phyloP scores from a whole-genome alignment of 805 yeast species.

The Suhomyces vadensis region DNA sequence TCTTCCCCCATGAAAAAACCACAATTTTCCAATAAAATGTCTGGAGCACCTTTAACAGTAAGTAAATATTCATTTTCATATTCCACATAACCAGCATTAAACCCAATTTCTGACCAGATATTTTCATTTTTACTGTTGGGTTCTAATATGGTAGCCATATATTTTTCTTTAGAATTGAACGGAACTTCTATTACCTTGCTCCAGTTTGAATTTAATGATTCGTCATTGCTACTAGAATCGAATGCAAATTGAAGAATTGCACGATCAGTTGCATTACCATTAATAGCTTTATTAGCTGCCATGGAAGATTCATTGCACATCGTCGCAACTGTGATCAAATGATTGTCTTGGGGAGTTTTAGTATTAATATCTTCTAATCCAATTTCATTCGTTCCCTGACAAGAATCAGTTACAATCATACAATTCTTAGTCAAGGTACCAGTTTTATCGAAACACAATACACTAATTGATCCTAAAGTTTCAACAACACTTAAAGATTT shows the following conservation, averaged over 20 bases:
- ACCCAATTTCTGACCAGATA: constrained; percentile 14
- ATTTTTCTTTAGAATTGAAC: constrained; percentile 50
- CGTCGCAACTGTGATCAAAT: constrained; percentile 22
- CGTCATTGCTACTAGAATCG: constrained; percentile 12
- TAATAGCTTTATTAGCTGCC: constrained; percentile 23
- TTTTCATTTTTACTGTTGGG: constrained; percentile 9
- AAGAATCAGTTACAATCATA: constrained; percentile 41
- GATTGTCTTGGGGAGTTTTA: not conserved
- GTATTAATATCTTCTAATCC: constrained; percentile 10
- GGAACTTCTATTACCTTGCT: constrained; percentile 29
- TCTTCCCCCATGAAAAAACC: constrained; percentile 16
- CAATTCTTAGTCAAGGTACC: constrained; percentile 53
- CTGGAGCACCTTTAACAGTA: constrained; percentile 50
- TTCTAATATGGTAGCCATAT: constrained; percentile 37
- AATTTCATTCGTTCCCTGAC: constrained; percentile 14
- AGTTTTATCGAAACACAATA: constrained; percentile 43
- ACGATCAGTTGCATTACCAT: constrained; percentile 52
- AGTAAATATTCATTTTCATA: constrained; percentile 18
- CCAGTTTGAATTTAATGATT: constrained; percentile 20
- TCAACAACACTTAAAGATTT: constrained; percentile 51
- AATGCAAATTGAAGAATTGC: constrained; percentile 42
- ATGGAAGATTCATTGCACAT: constrained; percentile 40
- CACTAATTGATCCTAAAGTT: constrained; percentile 58
- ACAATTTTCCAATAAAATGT: constrained; percentile 38
- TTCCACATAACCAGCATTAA: constrained; percentile 10